These are phyloP conservation scores for Petunia hybrid DNA, from an alignment of 305 asterid species.

Conservation along the genomic window DNA sequence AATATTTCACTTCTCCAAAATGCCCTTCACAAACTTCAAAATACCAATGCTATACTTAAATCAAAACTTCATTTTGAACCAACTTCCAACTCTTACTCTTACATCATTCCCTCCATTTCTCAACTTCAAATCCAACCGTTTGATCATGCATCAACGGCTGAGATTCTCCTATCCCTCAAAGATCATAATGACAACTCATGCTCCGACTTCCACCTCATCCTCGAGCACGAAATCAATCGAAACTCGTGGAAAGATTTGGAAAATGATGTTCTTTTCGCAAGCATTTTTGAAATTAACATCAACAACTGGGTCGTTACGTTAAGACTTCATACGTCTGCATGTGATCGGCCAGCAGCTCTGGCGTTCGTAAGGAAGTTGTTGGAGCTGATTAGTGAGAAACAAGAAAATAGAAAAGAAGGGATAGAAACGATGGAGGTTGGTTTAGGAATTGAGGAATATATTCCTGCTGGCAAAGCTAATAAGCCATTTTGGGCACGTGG, in stretches of 20 bases:
- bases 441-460: slow-evolving; percentile 68
- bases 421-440: slow-evolving; percentile 46
- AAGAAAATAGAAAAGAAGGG: slow-evolving; percentile 27
- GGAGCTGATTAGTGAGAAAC: slow-evolving; percentile 41
- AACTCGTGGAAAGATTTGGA: slow-evolving; percentile 60
- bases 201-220: slow-evolving; percentile 64
- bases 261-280: slow-evolving; percentile 65
- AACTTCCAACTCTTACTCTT: slow-evolving; percentile 55
- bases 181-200: slow-evolving; percentile 37
- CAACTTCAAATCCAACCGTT: slow-evolving; percentile 58
- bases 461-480: slow-evolving; percentile 66
- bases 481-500: slow-evolving; percentile 93
- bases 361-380: slow-evolving; percentile 60
- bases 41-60: slow-evolving; percentile 78
- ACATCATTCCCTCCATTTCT: slow-evolving; percentile 55
- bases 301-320: slow-evolving; percentile 55
- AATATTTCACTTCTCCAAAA: slow-evolving; percentile 51
- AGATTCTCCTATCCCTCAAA: slow-evolving; percentile 49
- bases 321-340: slow-evolving; percentile 76
- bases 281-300: slow-evolving; percentile 52
- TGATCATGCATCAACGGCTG: slow-evolving; percentile 64
- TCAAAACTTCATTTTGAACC: slow-evolving; percentile 62
- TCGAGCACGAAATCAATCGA: slow-evolving; percentile 75
- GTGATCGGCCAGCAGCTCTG: slow-evolving; percentile 71
- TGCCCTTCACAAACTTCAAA: slow-evolving; percentile 67